A percentile compares a stretch with the other conserved stretches of the same genome.
Conservation (phyloP, 1,284 basidiomycete genomes). For the Cutaneotrichosporon curvatum region DNA sequence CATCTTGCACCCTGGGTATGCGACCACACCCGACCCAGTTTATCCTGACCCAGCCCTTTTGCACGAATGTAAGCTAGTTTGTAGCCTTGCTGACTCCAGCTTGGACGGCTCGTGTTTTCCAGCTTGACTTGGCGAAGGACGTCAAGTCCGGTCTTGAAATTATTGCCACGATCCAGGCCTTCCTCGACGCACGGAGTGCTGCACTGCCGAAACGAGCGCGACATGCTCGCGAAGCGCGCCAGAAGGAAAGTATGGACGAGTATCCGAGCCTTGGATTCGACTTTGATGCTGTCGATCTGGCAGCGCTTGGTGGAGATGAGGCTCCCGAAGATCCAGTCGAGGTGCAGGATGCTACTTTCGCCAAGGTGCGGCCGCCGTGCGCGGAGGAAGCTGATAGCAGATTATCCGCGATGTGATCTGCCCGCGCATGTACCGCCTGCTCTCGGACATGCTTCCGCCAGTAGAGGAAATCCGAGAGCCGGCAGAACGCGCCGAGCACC, state of each 20-base stretch:
- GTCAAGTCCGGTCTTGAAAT: conserved; percentile 55
- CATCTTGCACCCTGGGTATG: conserved; percentile 37
- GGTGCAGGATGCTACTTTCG: conserved; percentile 32
- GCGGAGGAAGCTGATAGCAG: conserved; percentile 33
- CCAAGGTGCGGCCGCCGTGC: background rate
- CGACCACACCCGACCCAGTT: conserved; percentile 19
- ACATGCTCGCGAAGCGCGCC: conserved; percentile 34
- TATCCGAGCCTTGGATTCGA: conserved; percentile 42
- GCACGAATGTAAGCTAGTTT: conserved; percentile 52
- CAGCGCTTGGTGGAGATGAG: conserved; percentile 28
- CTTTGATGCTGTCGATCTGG: conserved; percentile 33
- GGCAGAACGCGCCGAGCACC: conserved; percentile 28
- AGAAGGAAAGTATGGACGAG: conserved; percentile 66
- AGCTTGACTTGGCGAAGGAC: conserved; percentile 51
- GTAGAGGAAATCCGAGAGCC: conserved; percentile 27
- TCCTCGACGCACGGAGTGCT: conserved; percentile 56
- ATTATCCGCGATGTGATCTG: conserved; percentile 55
- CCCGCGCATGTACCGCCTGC: conserved; percentile 57
- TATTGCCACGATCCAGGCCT: conserved; percentile 56
- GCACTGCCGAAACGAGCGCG: conserved; percentile 52
- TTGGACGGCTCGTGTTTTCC: conserved; percentile 59
- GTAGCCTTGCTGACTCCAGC: conserved; percentile 43
- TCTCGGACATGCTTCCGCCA: conserved; percentile 52
- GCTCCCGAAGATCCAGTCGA: conserved; percentile 25
- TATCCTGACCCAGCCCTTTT: conserved; percentile 65